These are phyloP conservation scores for Blastocystis sp. DNA, from an alignment of 352 stramenopile species.

Conservation along the genomic window DNA sequence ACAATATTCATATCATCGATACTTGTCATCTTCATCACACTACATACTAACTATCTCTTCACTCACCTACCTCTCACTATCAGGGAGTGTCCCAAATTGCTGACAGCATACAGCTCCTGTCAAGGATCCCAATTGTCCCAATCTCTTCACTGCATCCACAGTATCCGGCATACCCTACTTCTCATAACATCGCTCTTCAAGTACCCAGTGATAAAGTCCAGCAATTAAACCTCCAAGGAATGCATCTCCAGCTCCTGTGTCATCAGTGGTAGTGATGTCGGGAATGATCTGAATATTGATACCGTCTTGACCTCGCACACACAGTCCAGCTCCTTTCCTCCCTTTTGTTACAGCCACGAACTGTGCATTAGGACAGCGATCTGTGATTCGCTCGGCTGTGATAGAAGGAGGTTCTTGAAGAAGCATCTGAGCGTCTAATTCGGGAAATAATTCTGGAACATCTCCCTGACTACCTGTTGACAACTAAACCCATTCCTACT, in stretches of 20 bases:
- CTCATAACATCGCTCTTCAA: background rate
- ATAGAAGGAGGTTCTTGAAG: constrained; percentile 48
- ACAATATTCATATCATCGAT: constrained; percentile 66
- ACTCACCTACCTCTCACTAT: constrained; percentile 46
- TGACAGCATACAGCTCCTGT: constrained; percentile 64
- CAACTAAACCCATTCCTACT: background rate
- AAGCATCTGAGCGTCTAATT: constrained; percentile 67
- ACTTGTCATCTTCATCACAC: constrained; percentile 68
- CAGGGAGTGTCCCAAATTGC: constrained; percentile 61
- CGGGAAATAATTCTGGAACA: constrained; percentile 55
- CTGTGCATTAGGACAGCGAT: constrained; percentile 50
- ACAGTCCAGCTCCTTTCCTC: constrained; percentile 31
- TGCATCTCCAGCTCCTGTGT: constrained; percentile 69
- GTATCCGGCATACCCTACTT: constrained; percentile 52
- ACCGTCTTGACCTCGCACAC: constrained; percentile 54
- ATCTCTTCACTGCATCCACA: constrained; percentile 23
- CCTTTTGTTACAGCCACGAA: constrained; percentile 69
- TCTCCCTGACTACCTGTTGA: constrained; percentile 41
- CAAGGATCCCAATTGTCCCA: constrained; percentile 63
- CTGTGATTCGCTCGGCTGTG: constrained; percentile 45
- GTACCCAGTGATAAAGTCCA: constrained; percentile 61
- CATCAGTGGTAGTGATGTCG: constrained; percentile 66
- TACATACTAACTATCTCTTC: background rate
- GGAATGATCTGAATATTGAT: constrained; percentile 64
- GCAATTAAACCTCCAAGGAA: constrained; percentile 69